Evolutionary conservation across 1,284 basidiomycete species (phyloP), one percentile per base, ranked within the genome.

Genomic region (Gomphus bonarii): DNA sequence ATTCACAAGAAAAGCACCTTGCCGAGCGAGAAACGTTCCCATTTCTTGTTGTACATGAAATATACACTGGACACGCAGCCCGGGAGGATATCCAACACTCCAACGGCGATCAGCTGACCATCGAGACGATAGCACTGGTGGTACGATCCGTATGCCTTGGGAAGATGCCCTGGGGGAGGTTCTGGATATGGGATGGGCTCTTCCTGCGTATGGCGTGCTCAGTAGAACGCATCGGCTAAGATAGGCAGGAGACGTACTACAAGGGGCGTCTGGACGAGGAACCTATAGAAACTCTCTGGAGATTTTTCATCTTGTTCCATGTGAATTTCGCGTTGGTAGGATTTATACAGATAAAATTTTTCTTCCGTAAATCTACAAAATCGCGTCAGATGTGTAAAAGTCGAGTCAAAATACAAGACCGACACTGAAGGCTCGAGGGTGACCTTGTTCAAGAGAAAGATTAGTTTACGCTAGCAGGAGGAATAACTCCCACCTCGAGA

Each of bases 31-130:
- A 82, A 81, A 47, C 76, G 75, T 43, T 88, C 84, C 77, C 83
- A 95, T 36, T 76, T 75, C 8, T 84, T 81, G 65, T 93, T 82
- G 72, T 97, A 98, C 73, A 95, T 87, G 68, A 98, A 95, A 70
- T 99, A 99, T 9, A 99, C 95, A 62, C 89, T 92, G 14, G 92
- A 95, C 3, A 99, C 86, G 63, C 95, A 95, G 30, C 69, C 68
- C 0, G 95, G 95, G 6, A 99, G 74, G 57, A 99, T 85, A 67
- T 99, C 97, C 58, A 99, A 75, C 12, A 99, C 91, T 1, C 84
- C 87, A 63, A 99, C 78, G 0, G 89, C 95, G 49, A 98, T 81
- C 12, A 98, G 75, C 65, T 84, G 67, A 9, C 83, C 88, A 63
- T 97, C 87, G 20, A 95, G 68, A 61, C 82, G 79, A 66, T 95